phyloP scores from a whole-genome alignment of 2,329 filamentous ascomycete genomes.

The Aureobasidium vineae region DNA sequence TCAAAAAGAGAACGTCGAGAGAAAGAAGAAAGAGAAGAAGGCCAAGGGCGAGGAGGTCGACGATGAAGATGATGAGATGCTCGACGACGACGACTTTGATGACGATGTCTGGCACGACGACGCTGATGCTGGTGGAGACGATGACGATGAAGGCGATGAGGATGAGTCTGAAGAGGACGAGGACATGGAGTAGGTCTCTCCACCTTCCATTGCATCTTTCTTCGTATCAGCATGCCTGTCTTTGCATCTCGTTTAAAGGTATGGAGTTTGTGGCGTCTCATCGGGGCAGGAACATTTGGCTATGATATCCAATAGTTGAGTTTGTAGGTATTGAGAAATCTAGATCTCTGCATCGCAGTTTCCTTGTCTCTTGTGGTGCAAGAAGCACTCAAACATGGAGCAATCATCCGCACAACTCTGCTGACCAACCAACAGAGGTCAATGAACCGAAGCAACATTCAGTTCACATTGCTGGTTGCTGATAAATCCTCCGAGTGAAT shows the following conservation, averaged over 20 bases:
- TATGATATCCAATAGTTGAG: conserved; percentile 15
- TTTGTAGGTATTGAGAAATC: conserved; percentile 14
- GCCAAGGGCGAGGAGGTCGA: conserved; percentile 44
- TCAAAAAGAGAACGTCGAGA: conserved; percentile 88
- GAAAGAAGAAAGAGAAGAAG: conserved; percentile 67
- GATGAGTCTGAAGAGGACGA: conserved; percentile 29
- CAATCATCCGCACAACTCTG: neutral
- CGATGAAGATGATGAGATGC: conserved; percentile 41
- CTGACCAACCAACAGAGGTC: neutral
- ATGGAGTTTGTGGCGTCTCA: conserved; percentile 20
- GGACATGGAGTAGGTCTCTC: conserved; percentile 24
- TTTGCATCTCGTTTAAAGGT: conserved; percentile 21
- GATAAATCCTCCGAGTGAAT: neutral
- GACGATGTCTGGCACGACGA: conserved; percentile 54
- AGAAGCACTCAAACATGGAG: neutral
- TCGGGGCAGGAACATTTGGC: neutral
- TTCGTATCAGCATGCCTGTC: conserved; percentile 11
- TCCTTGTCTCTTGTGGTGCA: neutral
- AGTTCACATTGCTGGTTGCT: no score
- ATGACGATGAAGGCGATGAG: conserved; percentile 41
- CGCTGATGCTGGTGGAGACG: conserved; percentile 51
- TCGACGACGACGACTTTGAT: conserved; percentile 48
- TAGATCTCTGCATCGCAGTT: neutral
- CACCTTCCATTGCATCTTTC: neutral
- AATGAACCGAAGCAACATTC: no score